Evolutionary conservation across 257 asterid species (phyloP).

Genomic region (Solanum peruvianum): DNA sequence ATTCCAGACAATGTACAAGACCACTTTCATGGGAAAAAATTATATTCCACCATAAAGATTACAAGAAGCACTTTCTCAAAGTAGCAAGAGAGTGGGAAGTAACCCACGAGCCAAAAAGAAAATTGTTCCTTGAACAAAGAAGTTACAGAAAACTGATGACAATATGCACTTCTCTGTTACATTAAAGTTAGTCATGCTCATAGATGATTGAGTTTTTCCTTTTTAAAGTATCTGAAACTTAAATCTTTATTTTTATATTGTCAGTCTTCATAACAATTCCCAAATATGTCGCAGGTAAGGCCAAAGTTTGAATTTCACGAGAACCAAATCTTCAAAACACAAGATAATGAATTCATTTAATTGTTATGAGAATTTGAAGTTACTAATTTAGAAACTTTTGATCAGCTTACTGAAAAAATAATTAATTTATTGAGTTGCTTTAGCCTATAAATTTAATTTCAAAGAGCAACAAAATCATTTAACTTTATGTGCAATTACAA

Average conservation of each 20-base stretch:
- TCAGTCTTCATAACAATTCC: too few relatives aligned
- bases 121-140: not conserved
- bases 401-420: not conserved
- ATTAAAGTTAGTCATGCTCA: not conserved
- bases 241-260: not conserved
- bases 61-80: too few relatives aligned
- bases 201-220: too few relatives aligned
- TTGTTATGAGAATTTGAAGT: not conserved
- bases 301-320: conserved; percentile 31
- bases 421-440: not conserved
- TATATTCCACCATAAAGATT: too few relatives aligned
- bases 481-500: too few relatives aligned
- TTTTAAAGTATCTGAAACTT: too few relatives aligned
- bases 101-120: not conserved
- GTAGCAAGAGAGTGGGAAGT: not conserved
- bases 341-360: not conserved
- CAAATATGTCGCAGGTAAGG: too few relatives aligned
- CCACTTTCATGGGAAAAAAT: too few relatives aligned
- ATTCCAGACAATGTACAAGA: too few relatives aligned
- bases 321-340: conserved; percentile 36
- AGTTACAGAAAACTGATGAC: too few relatives aligned
- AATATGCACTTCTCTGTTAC: too few relatives aligned
- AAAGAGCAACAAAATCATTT: too few relatives aligned
- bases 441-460: not conserved
- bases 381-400: not conserved